Base-by-base conservation (phyloP, 2,329 filamentous ascomycete species). In the Aspergillus pseudoviridinutans region DNA sequence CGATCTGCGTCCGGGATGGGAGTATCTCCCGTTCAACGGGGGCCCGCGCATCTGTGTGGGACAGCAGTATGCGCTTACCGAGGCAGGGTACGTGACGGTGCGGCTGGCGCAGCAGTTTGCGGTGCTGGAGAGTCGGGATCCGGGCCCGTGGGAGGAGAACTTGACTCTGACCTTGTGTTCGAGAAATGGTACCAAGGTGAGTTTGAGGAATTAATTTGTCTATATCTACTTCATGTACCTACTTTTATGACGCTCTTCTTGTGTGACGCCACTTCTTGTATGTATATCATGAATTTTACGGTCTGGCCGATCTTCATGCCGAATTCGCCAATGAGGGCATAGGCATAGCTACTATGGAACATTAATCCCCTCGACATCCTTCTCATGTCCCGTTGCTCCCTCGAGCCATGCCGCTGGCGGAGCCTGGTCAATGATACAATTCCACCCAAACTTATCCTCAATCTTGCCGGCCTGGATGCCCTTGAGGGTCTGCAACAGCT, bases 401-500 rank as follows among this genome's bases (percentile, higher is more conserved):
- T 68, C 65, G 22, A 66, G 56, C 68, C 68, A 74, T n/a, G 66
- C 72, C 51, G 62, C 57, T 0, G 72, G 71, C 2, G 71, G 70
- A 24, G 64, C 62, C 41, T 71, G 5, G 10, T 47, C 68, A n/a
- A 79, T 74, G 42, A 71, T 69, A 32, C 69, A 68, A 55, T 77
- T 82, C 92, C 92, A 97, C 3, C 85, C 86, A 69, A 92, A 90
- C 56, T 79, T 77, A 71, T 97, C 93, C 72, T 88, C 79, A 46
- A 89, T 79, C 75, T 89, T 90, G 28, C 92, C 92, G 41, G 85
- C 82, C 79, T 97, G 93, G 60, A 97, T 92, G 1, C 86, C 91
- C 79, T 95, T 89, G 54, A 97, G 81, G 55, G 88, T 87, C 25
- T 81, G 80, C 57, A 97, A 77, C 42, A 97, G 80, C 77, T 88